Base-by-base conservation (phyloP, 2,329 filamentous ascomycete genomes). In the Podosphaera leucotricha region DNA sequence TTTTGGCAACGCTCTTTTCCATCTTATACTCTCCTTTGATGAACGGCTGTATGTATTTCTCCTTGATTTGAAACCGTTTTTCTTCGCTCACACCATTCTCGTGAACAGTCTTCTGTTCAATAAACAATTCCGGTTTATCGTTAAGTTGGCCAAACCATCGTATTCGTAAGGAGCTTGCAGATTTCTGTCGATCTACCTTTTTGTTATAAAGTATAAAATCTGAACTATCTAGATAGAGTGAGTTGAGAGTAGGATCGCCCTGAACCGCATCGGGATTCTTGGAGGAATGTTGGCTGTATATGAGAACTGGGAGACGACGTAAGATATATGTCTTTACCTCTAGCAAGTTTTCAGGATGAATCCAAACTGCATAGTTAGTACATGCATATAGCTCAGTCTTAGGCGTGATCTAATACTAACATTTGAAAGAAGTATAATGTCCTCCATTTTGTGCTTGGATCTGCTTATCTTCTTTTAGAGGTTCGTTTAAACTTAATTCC, bases 301-400 rank as follows among this genome's bases (percentile, higher is more conserved):
- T 78, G 15, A 98, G 75, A 24, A 92, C 76, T 1, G 90, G 90
- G 19, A 98, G 70, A 46, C 82, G 82, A 49, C 90, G 82, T 26
- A 95, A 72, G 48, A 98, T 92, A 55, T 84, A 77, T 4, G 90
- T 95, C 69, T 95, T 94, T 59, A 95, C 84, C 64, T 98, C 90
- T 52, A 95, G 75, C 22, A 95, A 67, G 62, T 98, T 95, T 55
- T 98, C 90, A 26, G 76, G 72, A 60, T 98, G 90, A 5, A 98
- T 79, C 90, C 90, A 98, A 65, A 93, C 76, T 80, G 45, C 19
- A 30, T 11, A 46, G 36, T 44, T 33, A 67, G 55, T 66, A 56
- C 49, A 48, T 18, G 24, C 6, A 41, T 8, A 38, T 7, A 20
- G 18, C 16, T 41, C 10, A 15, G 44, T 18, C 21, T 38, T 21